Conservation (phyloP, 2,329 filamentous ascomycete genomes). For the Teratosphaeria zuluensis region DNA sequence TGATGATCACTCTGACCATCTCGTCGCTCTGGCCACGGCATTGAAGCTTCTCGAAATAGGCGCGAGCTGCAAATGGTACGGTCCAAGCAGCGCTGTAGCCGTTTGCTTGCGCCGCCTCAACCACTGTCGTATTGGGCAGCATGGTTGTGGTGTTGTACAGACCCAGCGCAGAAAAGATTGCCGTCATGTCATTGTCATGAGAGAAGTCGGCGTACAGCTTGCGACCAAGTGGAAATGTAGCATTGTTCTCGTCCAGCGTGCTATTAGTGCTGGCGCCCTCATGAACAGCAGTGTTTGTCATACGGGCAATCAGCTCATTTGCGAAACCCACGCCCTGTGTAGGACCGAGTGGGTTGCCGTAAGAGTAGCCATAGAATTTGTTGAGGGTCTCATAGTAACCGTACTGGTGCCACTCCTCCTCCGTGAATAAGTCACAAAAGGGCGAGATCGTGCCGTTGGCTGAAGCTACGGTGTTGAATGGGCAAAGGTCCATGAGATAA, state of each 20-base stretch:
- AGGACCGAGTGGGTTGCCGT: conserved; percentile 67
- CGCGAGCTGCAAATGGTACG: conserved; percentile 69
- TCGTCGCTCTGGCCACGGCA: conserved; percentile 56
- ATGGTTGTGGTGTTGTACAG: conserved; percentile 59
- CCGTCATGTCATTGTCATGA: conserved; percentile 81
- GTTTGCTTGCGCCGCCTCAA: conserved; percentile 43
- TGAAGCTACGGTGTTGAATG: conserved; percentile 69
- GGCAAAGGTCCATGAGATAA: conserved; percentile 78
- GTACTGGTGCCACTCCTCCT: conserved; percentile 46
- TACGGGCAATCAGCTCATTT: conserved; percentile 75
- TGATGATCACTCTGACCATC: conserved; percentile 68
- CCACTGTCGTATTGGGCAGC: conserved; percentile 35
- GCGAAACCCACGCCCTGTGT: conserved; percentile 81
- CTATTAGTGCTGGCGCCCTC: conserved; percentile 69
- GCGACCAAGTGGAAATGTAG: conserved; percentile 61
- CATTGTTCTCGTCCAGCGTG: conserved; percentile 58
- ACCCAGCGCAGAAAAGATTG: conserved; percentile 65
- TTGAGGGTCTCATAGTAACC: conserved; percentile 63
- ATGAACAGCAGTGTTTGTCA: conserved; percentile 58
- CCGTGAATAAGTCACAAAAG: conserved; percentile 69
- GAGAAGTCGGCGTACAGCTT: conserved; percentile 80
- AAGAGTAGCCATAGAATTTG: conserved; percentile 76
- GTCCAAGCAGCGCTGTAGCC: conserved; percentile 70
- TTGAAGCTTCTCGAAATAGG: conserved; percentile 80
- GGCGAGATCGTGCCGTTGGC: conserved; percentile 47